phyloP scores from a whole-genome alignment of 2,329 filamentous ascomycete genomes.

The Dothiorella sarmentorum region DNA sequence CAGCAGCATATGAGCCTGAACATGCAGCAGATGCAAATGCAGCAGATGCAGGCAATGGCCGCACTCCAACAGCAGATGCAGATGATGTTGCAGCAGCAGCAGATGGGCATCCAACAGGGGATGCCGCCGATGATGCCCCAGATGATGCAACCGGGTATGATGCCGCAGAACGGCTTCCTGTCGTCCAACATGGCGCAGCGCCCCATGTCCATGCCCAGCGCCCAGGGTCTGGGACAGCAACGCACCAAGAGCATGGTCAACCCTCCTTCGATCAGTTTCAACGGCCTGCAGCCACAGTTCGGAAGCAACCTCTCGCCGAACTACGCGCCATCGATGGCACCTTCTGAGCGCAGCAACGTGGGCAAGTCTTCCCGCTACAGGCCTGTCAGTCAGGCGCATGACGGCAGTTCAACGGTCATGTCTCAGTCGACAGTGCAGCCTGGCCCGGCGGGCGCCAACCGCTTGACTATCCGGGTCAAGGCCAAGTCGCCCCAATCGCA shows the following conservation, averaged over 20 bases:
- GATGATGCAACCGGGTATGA: constrained; percentile 46
- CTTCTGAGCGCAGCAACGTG: constrained; percentile 91
- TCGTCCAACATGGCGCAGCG: constrained; percentile 27
- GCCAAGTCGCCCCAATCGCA: constrained; percentile 7
- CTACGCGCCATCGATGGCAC: constrained; percentile 89
- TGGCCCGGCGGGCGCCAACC: not conserved
- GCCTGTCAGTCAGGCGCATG: constrained; percentile 61
- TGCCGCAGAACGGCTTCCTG: constrained; percentile 18
- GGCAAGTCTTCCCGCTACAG: constrained; percentile 87
- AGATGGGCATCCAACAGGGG: constrained; percentile 49
- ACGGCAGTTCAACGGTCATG: constrained; percentile 18
- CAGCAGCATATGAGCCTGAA: not conserved
- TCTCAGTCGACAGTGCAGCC: constrained; percentile 16
- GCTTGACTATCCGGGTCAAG: constrained; percentile 14
- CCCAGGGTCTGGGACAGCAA: constrained; percentile 1
- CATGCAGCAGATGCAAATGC: constrained; percentile 18
- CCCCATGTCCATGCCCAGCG: constrained; percentile 46
- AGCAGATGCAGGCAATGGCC: constrained; percentile 20
- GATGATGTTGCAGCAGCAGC: constrained; percentile 70
- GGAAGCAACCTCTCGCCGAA: constrained; percentile 34
- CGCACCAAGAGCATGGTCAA: constrained; percentile 17
- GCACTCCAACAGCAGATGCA: constrained; percentile 23
- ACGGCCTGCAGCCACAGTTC: constrained; percentile 54
- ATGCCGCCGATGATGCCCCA: constrained; percentile 30
- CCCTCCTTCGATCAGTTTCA: constrained; percentile 68